Base-by-base conservation (phyloP, 768 basidiomycete genomes). In the Mycena belliarum region DNA sequence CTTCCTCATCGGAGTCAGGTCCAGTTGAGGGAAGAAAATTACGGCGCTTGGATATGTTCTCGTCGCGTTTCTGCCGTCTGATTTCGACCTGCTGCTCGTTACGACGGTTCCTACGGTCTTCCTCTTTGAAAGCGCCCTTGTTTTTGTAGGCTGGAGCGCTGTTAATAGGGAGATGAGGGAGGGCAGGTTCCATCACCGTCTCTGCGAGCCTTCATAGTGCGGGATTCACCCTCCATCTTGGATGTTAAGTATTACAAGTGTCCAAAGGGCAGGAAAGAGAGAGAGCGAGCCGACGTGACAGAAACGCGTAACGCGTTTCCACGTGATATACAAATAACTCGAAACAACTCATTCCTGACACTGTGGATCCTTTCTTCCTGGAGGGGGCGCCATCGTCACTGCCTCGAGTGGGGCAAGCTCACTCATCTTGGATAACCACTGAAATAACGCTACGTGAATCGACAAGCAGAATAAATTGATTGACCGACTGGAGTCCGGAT, bases 81-180 rank as follows among this genome's bases (percentile, higher is more conserved):
- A 99, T 98, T 82, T 98, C 97, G 51, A 99, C 97, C 70, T 98
- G 96, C 72, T 96, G 93, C 72, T 99, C 95, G 72, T 98, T 97
- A 54, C 97, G 87, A 72, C 96, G 88, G 75, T 95, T 88, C 67
- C 96, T 86, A 65, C 98, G 91, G 73, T 98, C 93, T 60, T 96
- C 93, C 66, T 86, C 87, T 73, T 93, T 95, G 64, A 95, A 79
- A 63, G 84, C 88, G 63, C 90, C 89, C 75, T 94, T 95, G 75
- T 85, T 89, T 82, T 96, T 96, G 79, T 91, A 95, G 69, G 85
- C 92, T 94, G 40, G 23, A 59, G 70, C 75, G 78, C 76, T 76
- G 81, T 35, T 67, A 74, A 48, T 20, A 4, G 12, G 18, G 1
- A 18, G 40, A 23, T 26, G 15, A 54, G 51, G 10, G 56, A 59